These are phyloP conservation scores for Flaveria ramosissima DNA, from an alignment of 129 eudicot genomes.

Conservation along the genomic window DNA sequence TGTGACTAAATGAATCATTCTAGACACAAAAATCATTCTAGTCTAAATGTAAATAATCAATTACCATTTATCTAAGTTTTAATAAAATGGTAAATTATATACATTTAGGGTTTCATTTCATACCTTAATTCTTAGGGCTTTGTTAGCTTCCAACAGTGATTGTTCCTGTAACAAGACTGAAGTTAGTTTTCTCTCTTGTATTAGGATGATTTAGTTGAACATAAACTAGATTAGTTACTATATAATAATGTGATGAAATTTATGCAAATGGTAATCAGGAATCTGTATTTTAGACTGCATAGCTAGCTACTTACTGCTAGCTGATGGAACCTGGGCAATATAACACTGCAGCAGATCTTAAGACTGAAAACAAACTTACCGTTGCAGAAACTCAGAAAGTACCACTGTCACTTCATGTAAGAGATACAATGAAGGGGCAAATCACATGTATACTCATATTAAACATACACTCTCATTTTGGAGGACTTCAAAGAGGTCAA, in stretches of 20 bases:
- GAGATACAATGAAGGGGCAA: no score
- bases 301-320: background rate
- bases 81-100: background rate
- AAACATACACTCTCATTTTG: no score
- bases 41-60: no score
- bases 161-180: slow-evolving; percentile 39
- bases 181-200: background rate
- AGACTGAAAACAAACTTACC: slow-evolving; percentile 10
- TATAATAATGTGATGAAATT: slow-evolving; percentile 21
- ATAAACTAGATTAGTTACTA: background rate
- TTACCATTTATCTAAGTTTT: background rate
- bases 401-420: no score
- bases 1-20: background rate
- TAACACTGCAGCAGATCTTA: slow-evolving; percentile 14
- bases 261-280: slow-evolving; percentile 10
- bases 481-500: no score
- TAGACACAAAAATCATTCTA: no score
- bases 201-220: background rate
- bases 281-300: background rate
- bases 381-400: background rate
- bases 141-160: slow-evolving; percentile 44
- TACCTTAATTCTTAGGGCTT: slow-evolving; percentile 46
- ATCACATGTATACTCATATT: no score
- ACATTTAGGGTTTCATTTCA: slow-evolving; percentile 16
- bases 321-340: background rate